Percentiles rank a stretch among this genome's conserved stretches.
phyloP scores from a whole-genome alignment of 495 filamentous ascomycete species.

The Neurospora sp. region DNA sequence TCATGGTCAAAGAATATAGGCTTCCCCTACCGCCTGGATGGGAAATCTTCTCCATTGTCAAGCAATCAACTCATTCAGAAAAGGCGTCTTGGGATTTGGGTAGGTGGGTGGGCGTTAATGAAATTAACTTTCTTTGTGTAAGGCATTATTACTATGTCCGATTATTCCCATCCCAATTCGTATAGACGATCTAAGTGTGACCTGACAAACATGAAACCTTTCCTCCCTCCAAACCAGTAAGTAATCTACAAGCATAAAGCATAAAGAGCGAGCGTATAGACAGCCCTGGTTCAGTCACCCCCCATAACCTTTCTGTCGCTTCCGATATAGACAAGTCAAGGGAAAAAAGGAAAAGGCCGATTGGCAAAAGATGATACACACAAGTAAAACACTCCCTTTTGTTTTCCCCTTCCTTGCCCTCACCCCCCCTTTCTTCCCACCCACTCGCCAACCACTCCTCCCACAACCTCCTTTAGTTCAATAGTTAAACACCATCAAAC shows the following conservation, averaged over 20 bases:
- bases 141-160: background rate
- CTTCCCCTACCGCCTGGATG: background rate
- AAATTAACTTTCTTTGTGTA: background rate
- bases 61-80: background rate
- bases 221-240: background rate
- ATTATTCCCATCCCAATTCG: background rate
- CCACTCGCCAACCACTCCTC: too few relatives aligned
- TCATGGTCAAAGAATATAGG: background rate
- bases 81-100: background rate
- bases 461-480: conserved; percentile 19
- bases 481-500: conserved; percentile 68
- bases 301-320: background rate
- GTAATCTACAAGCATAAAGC: background rate
- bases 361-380: background rate
- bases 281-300: background rate
- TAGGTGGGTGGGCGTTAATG: background rate
- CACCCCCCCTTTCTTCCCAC: background rate
- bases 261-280: background rate
- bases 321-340: background rate
- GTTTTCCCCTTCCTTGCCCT: background rate
- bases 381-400: background rate
- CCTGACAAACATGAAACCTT: background rate
- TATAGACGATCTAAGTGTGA: background rate
- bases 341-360: background rate
- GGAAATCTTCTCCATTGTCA: background rate